Percentiles rank a stretch among this genome's conserved stretches.
Conservation (phyloP, 1,139 yeast species). For the Zygosaccharomyces pseudobailii region DNA sequence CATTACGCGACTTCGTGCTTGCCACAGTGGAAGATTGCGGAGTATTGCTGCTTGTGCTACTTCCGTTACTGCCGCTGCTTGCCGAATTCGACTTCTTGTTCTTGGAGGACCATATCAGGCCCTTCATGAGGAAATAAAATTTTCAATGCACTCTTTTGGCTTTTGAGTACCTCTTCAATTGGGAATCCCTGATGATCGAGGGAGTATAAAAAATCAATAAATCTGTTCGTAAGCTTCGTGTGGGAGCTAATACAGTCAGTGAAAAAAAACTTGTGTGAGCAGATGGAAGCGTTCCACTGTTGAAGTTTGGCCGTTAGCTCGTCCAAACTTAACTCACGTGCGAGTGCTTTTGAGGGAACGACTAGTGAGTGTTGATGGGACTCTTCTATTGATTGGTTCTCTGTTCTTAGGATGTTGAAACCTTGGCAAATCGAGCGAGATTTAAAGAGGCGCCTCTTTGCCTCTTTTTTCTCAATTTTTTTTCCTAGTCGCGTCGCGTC, state of each 20-base stretch:
- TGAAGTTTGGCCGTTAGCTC: background rate
- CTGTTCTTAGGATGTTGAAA: background rate
- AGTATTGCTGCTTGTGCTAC: background rate
- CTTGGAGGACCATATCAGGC: conserved; percentile 15
- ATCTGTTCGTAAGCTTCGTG: background rate
- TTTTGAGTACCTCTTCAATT: background rate
- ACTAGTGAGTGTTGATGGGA: background rate
- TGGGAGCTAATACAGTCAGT: background rate
- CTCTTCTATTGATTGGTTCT: background rate
- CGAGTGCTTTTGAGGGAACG: background rate
- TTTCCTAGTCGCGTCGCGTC: background rate
- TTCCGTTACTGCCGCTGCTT: conserved; percentile 1
- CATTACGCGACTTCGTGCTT: background rate
- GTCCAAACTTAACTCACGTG: background rate
- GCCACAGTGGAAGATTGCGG: background rate
- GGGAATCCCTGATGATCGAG: background rate
- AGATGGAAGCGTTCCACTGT: background rate
- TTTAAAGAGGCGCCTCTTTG: background rate
- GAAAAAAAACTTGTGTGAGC: background rate
- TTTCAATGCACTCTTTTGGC: background rate
- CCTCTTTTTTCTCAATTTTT: background rate
- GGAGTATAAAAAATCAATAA: background rate
- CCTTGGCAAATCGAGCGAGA: background rate
- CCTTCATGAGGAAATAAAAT: conserved; percentile 6
- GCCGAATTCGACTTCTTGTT: conserved; percentile 9